Conservation (phyloP, 2,329 filamentous ascomycete species). For the Thelonectria discophora region DNA sequence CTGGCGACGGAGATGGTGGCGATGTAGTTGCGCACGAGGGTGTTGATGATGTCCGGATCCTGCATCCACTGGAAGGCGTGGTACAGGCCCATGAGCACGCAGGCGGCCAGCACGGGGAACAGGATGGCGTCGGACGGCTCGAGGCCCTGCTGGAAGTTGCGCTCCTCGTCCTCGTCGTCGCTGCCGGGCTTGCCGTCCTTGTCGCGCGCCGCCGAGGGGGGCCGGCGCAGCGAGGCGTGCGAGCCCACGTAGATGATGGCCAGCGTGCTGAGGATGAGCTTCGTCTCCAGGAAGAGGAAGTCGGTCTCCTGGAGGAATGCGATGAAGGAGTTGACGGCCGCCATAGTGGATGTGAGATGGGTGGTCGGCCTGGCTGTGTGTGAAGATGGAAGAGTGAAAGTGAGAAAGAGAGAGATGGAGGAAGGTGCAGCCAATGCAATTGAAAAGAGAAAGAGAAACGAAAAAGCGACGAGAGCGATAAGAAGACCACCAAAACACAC, state of each 20-base stretch:
- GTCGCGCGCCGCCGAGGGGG: conserved; percentile 76
- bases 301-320: conserved; percentile 48
- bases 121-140: conserved; percentile 81
- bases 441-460: no score
- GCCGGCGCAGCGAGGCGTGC: conserved; percentile 84
- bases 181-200: conserved; percentile 55
- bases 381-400: no score
- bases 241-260: conserved; percentile 86
- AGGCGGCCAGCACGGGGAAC: conserved; percentile 81
- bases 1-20: conserved; percentile 81
- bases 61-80: conserved; percentile 89
- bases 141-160: conserved; percentile 61
- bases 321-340: neutral
- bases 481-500: neutral
- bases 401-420: no score
- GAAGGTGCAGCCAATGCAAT: no score
- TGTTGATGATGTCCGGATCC: conserved; percentile 83
- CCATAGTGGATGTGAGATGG: neutral
- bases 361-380: no score
- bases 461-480: no score
- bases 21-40: conserved; percentile 85
- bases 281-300: conserved; percentile 56
- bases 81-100: conserved; percentile 79
- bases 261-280: conserved; percentile 71
- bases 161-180: conserved; percentile 58